These are phyloP conservation scores for Vigna radiata DNA, from an alignment of 306 rosid species.

Conservation along the genomic window DNA sequence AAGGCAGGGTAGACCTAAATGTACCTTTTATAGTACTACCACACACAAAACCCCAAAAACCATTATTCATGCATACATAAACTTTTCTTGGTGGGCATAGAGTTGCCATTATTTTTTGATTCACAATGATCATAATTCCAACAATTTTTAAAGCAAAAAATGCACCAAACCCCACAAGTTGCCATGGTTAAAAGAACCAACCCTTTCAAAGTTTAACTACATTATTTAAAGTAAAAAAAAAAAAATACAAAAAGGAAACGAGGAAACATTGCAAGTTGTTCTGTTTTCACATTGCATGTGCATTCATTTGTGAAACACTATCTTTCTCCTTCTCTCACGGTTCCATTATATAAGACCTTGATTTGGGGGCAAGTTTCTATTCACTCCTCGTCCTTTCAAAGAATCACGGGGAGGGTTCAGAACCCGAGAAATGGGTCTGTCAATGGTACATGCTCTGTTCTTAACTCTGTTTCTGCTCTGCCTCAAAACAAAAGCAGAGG, in stretches of 20 bases:
- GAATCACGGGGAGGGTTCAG: constrained; percentile 46
- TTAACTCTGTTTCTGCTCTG: constrained; percentile 58
- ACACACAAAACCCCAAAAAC: constrained; percentile 6
- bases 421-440: constrained; percentile 73
- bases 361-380: constrained; percentile 42
- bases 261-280: not conserved
- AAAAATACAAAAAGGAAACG: not conserved
- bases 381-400: constrained; percentile 40
- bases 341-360: constrained; percentile 57
- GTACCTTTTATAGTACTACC: constrained; percentile 6
- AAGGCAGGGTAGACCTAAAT: constrained; percentile 13
- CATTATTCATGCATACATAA: not conserved
- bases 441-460: constrained; percentile 37
- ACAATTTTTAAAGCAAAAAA: constrained; percentile 11
- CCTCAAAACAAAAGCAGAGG: constrained; percentile 59
- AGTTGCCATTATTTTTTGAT: constrained; percentile 33
- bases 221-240: constrained; percentile 4
- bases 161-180: constrained; percentile 54
- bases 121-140: constrained; percentile 37
- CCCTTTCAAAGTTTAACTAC: constrained; percentile 25
- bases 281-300: constrained; percentile 46
- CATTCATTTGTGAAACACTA: constrained; percentile 26
- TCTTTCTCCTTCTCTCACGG: constrained; percentile 17
- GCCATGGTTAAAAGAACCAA: constrained; percentile 28
- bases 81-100: constrained; percentile 25